Evolutionary conservation across 179 eudicot species (phyloP), one percentile per base, ranked within the genome.

Genomic region (Amaranthus tricolor): DNA sequence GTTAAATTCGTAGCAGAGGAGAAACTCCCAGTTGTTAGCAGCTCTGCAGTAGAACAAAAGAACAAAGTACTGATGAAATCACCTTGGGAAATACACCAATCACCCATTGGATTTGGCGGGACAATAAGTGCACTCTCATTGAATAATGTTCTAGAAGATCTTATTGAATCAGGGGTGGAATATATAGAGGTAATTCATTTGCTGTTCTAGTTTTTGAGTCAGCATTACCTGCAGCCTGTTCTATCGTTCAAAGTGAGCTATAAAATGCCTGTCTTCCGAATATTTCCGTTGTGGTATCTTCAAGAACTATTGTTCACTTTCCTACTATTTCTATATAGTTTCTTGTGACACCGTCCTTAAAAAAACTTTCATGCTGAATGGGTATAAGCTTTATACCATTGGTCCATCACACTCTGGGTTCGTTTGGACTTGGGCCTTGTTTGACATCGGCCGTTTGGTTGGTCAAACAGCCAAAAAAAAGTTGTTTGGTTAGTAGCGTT

Each of bases 1-100:
- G 97, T 95, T 68, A 87, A 88, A 88, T 87, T 95, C 80, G 52
- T 95, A 78, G 91, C 87, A 85, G 97, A 92, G 84, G 97, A 93
- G 84, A 89, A 77, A 77, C 83, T 95, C 73, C 99, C 97, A 15
- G 90, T 91, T 60, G 84, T 95, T 75, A 87, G 87, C 70, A 76
- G 53, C 80, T 83, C 93, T 53, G 51, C 64, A 15, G 89, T 73
- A 70, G 94, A 85, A 74, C 75, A 79, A 47, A 79, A 82, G 78
- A 87, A 88, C 71, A 88, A 88, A 78, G 89, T 95, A 71, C 81
- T 95, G 73, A 89, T 95, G 97, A 88, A 90, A 76, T 86, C 99
- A 19, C 99, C 97, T 6, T 95, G 97, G 97, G 91, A 87, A 71
- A 86, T 95, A 66, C 93, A 89, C 74, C 92, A 91, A 78, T 77